phyloP scores from a whole-genome alignment of 305 asterid species.

The Fraxinus albicans region DNA sequence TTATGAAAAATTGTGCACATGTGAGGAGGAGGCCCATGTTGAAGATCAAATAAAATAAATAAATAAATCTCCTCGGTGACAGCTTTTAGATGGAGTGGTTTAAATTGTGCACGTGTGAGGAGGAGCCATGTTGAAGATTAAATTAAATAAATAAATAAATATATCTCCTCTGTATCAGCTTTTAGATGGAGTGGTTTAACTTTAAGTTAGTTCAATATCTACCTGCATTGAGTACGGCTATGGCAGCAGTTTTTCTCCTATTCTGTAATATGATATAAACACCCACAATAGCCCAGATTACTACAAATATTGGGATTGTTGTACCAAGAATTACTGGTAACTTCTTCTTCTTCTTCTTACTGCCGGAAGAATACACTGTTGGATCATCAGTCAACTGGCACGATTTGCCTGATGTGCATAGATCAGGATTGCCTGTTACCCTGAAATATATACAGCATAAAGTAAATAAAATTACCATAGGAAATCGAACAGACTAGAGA shows the following conservation, averaged over 20 bases:
- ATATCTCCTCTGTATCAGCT: not conserved
- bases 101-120: too few species aligned
- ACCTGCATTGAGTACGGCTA: not conserved
- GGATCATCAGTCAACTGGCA: conserved; percentile 31
- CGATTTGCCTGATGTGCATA: conserved; percentile 45
- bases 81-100: too few species aligned
- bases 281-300: conserved; percentile 33
- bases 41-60: not conserved
- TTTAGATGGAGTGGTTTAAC: not conserved
- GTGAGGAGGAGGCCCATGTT: not conserved
- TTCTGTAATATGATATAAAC: conserved; percentile 21
- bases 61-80: too few species aligned
- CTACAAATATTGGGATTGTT: conserved; percentile 31
- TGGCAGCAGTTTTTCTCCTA: conserved; percentile 13
- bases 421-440: conserved; percentile 46
- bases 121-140: too few species aligned
- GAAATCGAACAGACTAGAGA: not conserved
- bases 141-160: not conserved
- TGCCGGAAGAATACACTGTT: conserved; percentile 3
- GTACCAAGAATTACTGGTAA: conserved; percentile 32
- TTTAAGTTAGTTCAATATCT: not conserved
- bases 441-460: conserved; percentile 21
- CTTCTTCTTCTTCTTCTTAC: conserved; percentile 25
- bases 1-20: not conserved
- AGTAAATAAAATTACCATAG: not conserved